Evolutionary conservation across 2,329 filamentous ascomycete species (phyloP).

Genomic region (Ascomycota sp.): DNA sequence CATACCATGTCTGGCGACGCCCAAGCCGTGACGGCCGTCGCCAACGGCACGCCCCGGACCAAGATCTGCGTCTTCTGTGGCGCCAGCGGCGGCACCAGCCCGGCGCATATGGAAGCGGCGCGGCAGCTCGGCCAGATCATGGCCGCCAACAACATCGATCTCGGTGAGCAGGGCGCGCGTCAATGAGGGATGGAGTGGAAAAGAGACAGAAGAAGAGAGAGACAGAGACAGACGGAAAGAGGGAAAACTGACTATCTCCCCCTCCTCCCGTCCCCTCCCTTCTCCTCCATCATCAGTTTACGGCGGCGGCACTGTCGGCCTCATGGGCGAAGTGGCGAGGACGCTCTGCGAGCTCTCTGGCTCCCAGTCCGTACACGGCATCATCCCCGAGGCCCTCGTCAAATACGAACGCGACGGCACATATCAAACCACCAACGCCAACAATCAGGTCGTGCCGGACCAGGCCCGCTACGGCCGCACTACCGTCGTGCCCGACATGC

Average conservation of each 20-base stretch:
- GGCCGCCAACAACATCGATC: conserved; percentile 54
- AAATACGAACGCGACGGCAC: conserved; percentile 50
- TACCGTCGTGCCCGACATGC: conserved; percentile 87
- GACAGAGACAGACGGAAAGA: no score
- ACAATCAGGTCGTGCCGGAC: conserved; percentile 39
- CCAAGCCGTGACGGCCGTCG: background rate
- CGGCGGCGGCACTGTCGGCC: conserved; percentile 78
- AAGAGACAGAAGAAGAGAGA: no score
- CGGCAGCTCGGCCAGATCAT: conserved; percentile 53
- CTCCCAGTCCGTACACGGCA: conserved; percentile 67
- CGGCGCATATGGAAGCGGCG: conserved; percentile 60
- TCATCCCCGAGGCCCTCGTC: conserved; percentile 76
- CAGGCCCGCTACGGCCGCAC: conserved; percentile 55
- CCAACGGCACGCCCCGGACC: conserved; percentile 20
- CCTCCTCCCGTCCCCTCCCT: background rate
- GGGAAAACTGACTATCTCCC: no score
- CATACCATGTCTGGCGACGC: no score
- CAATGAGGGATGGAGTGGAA: no score
- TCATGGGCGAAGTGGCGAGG: conserved; percentile 88
- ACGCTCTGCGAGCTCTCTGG: conserved; percentile 70
- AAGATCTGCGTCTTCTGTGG: conserved; percentile 94
- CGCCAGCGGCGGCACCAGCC: conserved; percentile 50
- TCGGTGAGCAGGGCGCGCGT: no score
- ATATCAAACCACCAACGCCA: conserved; percentile 22
- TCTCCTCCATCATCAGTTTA: conserved; percentile 40